Evolutionary conservation across 371 early-diverging fungal genomes (phyloP).

Genomic region (Circinella minor): DNA sequence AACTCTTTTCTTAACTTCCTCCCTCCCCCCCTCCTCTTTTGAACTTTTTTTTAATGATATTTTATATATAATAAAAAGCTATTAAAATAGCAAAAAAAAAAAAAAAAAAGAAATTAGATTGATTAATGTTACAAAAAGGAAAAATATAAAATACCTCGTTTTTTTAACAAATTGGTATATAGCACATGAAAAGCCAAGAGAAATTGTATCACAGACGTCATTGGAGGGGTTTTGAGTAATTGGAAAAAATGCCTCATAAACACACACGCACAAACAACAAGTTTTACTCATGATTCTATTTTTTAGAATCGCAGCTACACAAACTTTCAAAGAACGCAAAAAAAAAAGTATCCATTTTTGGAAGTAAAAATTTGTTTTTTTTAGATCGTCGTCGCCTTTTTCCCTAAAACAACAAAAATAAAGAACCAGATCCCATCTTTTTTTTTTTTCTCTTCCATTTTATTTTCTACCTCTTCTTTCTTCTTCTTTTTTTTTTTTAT

Average conservation of each 20-base stretch:
- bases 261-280: neutral
- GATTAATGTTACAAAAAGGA: too few species aligned
- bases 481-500: neutral
- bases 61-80: too few species aligned
- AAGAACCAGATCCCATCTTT: too few species aligned
- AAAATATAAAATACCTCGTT: too few species aligned
- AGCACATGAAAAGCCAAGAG: constrained; percentile 1
- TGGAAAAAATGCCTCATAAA: neutral
- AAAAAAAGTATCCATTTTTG: neutral
- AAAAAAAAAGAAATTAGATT: too few species aligned
- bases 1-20: too few species aligned
- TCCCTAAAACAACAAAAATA: too few species aligned
- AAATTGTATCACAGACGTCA: constrained; percentile 11
- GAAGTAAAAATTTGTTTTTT: neutral
- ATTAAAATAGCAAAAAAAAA: too few species aligned
- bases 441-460: neutral
- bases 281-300: too few species aligned
- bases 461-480: neutral
- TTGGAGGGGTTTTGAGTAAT: constrained; percentile 6
- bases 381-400: neutral
- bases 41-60: too few species aligned
- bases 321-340: neutral
- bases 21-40: too few species aligned
- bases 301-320: neutral
- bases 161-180: too few species aligned